Evolutionary conservation across 306 rosid species (phyloP).

Genomic region (Alnus glutinosa): DNA sequence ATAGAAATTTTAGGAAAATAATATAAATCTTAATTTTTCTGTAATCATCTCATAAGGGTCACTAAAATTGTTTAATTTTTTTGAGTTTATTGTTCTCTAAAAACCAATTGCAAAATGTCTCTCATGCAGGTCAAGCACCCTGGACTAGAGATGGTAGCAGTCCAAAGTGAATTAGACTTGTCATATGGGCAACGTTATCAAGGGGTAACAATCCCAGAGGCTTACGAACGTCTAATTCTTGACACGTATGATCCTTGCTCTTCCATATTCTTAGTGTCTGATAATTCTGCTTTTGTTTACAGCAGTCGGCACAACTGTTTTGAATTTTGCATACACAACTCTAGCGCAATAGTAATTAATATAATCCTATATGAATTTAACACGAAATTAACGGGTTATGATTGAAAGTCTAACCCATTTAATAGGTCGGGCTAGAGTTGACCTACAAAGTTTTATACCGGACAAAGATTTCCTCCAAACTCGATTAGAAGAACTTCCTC

Average conservation of each 20-base stretch:
- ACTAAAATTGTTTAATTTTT: not conserved
- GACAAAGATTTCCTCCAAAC: too few relatives aligned
- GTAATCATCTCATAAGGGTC: not conserved
- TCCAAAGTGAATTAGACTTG: slow-evolving; percentile 92
- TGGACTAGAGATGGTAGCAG: slow-evolving; percentile 88
- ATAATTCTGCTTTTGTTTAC: slow-evolving; percentile 1
- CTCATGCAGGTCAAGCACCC: slow-evolving; percentile 85
- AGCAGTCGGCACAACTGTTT: not conserved
- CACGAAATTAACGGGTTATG: too few relatives aligned
- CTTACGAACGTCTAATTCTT: slow-evolving; percentile 95
- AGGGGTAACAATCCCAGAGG: slow-evolving; percentile 80
- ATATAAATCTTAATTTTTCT: not conserved
- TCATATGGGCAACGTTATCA: slow-evolving; percentile 90
- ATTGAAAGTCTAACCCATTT: too few relatives aligned
- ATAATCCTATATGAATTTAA: too few relatives aligned
- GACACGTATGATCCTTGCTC: slow-evolving; percentile 71
- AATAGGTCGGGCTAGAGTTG: too few relatives aligned
- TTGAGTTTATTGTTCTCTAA: not conserved
- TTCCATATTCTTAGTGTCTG: slow-evolving; percentile 14
- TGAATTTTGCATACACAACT: not conserved
- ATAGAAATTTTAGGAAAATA: not conserved
- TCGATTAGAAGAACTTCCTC: too few relatives aligned
- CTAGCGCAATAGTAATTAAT: not conserved
- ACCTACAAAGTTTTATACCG: too few relatives aligned
- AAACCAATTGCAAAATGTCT: slow-evolving; percentile 22